Conservation (phyloP, 2,329 filamentous ascomycete genomes). For the Lizonia empirigonia region DNA sequence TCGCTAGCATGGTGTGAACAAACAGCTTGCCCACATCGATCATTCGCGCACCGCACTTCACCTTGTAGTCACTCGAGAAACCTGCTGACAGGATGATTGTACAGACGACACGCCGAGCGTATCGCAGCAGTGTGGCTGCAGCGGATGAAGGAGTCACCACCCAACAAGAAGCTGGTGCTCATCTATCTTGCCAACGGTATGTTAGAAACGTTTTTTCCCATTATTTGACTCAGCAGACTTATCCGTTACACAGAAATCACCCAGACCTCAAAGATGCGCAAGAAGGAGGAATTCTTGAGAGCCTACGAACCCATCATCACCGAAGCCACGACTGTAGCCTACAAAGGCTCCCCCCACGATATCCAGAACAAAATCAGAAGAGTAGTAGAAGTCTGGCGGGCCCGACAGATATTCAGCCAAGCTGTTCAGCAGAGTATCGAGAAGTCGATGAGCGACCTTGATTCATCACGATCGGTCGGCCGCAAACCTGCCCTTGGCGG, state of each 20-base stretch:
- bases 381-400: slow-evolving; percentile 93
- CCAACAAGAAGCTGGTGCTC: slow-evolving; percentile 84
- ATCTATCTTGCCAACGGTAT: slow-evolving; percentile 94
- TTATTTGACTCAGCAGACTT: slow-evolving; percentile 3
- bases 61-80: not conserved
- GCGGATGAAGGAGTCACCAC: slow-evolving; percentile 83
- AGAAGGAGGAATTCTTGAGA: slow-evolving; percentile 88
- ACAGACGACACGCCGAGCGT: slow-evolving; percentile 86
- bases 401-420: slow-evolving; percentile 80
- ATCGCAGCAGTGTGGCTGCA: slow-evolving; percentile 93
- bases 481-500: slow-evolving; percentile 66
- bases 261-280: slow-evolving; percentile 91
- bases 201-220: slow-evolving; percentile 25
- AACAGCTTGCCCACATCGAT: not conserved
- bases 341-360: slow-evolving; percentile 82
- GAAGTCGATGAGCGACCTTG: slow-evolving; percentile 67
- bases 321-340: slow-evolving; percentile 87
- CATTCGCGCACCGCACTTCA: not conserved
- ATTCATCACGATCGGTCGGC: slow-evolving; percentile 55
- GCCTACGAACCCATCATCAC: slow-evolving; percentile 91
- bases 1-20: slow-evolving; percentile 8
- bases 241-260: slow-evolving; percentile 72
- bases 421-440: slow-evolving; percentile 84
- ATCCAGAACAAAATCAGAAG: slow-evolving; percentile 85
- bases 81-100: slow-evolving; percentile 25